Conservation (phyloP, 768 basidiomycete genomes). For the Trametes coccinea region DNA sequence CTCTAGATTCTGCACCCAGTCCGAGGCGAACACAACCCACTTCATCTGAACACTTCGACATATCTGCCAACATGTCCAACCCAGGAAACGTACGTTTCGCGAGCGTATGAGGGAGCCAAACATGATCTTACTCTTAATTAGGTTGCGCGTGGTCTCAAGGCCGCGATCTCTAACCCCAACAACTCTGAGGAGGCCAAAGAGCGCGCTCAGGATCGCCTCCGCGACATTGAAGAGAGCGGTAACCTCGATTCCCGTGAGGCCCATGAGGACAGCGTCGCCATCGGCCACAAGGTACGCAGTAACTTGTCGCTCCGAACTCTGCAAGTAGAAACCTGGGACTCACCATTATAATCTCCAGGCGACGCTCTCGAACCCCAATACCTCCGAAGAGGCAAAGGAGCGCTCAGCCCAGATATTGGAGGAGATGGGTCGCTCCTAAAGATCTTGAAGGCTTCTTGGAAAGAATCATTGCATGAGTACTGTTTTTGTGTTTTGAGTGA, state of each 20-base stretch:
- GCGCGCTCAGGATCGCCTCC: not conserved
- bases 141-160: slow-evolving; percentile 22
- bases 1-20: not conserved
- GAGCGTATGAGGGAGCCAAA: too few relatives aligned
- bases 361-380: slow-evolving; percentile 53
- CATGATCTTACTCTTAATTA: not conserved
- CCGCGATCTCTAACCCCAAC: not conserved
- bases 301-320: not conserved
- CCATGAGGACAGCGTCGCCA: slow-evolving; percentile 22
- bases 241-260: slow-evolving; percentile 17
- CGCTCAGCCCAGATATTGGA: slow-evolving; percentile 47
- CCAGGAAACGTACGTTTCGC: slow-evolving; percentile 17
- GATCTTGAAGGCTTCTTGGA: not conserved
- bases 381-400: slow-evolving; percentile 54
- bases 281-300: slow-evolving; percentile 21
- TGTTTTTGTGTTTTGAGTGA: too few relatives aligned
- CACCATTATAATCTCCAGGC: slow-evolving; percentile 41
- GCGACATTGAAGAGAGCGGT: not conserved
- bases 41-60: not conserved
- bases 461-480: not conserved
- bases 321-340: not conserved
- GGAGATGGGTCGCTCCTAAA: slow-evolving; percentile 30
- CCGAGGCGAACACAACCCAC: not conserved
- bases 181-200: not conserved
- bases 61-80: not conserved